Base-by-base conservation (phyloP, 169 alveolate genomes). In the Plasmodium gaboni region DNA sequence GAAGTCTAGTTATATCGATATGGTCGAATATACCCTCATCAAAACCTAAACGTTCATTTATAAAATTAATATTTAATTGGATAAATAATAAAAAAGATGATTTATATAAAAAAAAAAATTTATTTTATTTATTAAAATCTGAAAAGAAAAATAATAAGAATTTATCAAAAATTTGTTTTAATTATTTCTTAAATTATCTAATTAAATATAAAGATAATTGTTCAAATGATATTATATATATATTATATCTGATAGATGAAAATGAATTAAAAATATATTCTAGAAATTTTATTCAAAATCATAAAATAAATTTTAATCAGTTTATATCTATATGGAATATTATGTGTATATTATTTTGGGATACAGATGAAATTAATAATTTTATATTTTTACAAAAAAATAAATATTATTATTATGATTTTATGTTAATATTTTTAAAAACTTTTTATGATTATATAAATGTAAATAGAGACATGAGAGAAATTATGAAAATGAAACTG, bases 271-370 rank as follows among this genome's bases (percentile, higher is more conserved):
- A 64, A 51, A 46, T n/a, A 15, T 65, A 78, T 65, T 63, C 78
- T 0, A 55, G 42, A 57, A 57, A 78, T 3, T 78, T 50, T 78
- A 24, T 78, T 13, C 50, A 78, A 64, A 63, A 50, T 42, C 42
- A 78, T 44, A n/a, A 57, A 48, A 78, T 51, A n/a, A 70, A 78
- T 78, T 55, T 78, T 64, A 78, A 78, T 24, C 59, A 78, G 6
- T 78, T 78, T 78, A 78, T 78, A 26, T 78, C 89, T 19, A 78
- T 78, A 0, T 78, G 89, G 89, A 78, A 78, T 50, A 69, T 78
- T 22, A 50, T 78, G 78, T 78, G 89, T 10, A 59, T 78, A 2
- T 59, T 78, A 51, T 78, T 78, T 78, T 78, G 89, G 89, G 89
- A 78, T 24, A 78, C 89, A 12, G 67, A 78, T 5, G 38, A 78